phyloP scores from a whole-genome alignment of 129 eudicot genomes.

The Flaveria ramosissima region DNA sequence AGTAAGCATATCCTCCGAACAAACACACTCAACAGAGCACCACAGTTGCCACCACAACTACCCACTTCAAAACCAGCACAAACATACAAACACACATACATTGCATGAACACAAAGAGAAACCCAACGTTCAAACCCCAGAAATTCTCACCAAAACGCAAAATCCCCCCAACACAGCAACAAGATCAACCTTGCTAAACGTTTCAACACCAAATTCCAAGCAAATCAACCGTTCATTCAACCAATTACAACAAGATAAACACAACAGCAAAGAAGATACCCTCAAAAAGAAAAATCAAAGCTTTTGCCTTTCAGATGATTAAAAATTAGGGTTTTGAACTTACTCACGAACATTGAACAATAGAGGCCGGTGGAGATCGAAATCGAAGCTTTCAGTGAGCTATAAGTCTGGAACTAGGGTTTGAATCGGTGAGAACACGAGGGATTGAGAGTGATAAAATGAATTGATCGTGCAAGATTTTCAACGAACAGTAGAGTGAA shows the following conservation, averaged over 20 bases:
- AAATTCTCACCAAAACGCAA: constrained; percentile 27
- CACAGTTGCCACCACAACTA: neutral
- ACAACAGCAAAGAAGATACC: constrained; percentile 23
- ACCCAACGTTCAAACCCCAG: constrained; percentile 5
- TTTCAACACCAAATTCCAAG: constrained; percentile 16
- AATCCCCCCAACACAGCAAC: neutral
- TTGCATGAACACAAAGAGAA: constrained; percentile 12
- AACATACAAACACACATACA: constrained; percentile 20
- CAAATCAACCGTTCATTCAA: constrained; percentile 21
- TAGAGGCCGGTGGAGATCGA: constrained; percentile 24
- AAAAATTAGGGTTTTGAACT: constrained; percentile 61
- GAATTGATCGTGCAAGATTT: constrained; percentile 51
- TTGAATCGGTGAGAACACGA: constrained; percentile 47
- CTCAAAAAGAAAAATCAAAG: constrained; percentile 17
- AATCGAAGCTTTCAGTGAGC: constrained; percentile 30
- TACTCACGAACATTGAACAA: constrained; percentile 34
- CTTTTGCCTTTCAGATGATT: constrained; percentile 23
- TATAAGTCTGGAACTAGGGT: constrained; percentile 44
- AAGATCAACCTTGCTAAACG: constrained; percentile 33
- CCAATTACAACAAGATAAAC: constrained; percentile 22
- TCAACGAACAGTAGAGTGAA: constrained; percentile 62
- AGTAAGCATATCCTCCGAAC: neutral
- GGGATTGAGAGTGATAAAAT: constrained; percentile 58
- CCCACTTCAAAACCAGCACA: constrained; percentile 4
- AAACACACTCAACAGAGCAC: constrained; percentile 9